phyloP scores from a whole-genome alignment of 305 asterid species.

The Solanum hybrid region DNA sequence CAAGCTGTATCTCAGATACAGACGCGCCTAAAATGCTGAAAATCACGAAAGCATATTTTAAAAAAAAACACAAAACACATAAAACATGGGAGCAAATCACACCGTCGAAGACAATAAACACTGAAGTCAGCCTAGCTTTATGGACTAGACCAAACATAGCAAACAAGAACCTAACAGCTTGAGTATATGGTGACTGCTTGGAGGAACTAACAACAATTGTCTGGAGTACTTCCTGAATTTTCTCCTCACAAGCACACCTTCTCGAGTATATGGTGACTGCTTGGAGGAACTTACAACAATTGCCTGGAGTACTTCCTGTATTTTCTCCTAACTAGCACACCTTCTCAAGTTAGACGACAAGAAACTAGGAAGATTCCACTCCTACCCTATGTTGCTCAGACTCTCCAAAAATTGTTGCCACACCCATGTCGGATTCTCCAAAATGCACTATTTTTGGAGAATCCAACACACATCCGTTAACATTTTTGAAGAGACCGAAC shows the following conservation, averaged over 20 bases:
- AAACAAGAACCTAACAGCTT: background rate
- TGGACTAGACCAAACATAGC: background rate
- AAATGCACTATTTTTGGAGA: background rate
- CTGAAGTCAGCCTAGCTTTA: background rate
- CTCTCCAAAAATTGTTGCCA: background rate
- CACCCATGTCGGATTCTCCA: background rate
- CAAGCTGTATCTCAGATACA: no score
- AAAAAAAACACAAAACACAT: no score
- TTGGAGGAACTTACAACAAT: background rate
- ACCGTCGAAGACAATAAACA: background rate
- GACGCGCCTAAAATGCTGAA: no score
- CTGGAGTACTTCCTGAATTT: background rate
- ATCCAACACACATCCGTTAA: background rate
- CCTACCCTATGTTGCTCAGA: background rate
- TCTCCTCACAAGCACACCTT: background rate
- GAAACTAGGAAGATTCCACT: background rate
- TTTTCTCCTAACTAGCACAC: background rate
- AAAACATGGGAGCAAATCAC: no score
- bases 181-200: background rate
- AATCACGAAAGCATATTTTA: no score
- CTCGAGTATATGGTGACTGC: background rate
- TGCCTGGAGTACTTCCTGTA: background rate
- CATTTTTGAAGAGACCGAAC: background rate
- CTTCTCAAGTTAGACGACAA: background rate
- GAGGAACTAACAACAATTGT: background rate